A percentile compares a stretch with the other conserved stretches of the same genome.
phyloP scores from a whole-genome alignment of 2,329 filamentous ascomycete genomes.

The Penicillium sp. region DNA sequence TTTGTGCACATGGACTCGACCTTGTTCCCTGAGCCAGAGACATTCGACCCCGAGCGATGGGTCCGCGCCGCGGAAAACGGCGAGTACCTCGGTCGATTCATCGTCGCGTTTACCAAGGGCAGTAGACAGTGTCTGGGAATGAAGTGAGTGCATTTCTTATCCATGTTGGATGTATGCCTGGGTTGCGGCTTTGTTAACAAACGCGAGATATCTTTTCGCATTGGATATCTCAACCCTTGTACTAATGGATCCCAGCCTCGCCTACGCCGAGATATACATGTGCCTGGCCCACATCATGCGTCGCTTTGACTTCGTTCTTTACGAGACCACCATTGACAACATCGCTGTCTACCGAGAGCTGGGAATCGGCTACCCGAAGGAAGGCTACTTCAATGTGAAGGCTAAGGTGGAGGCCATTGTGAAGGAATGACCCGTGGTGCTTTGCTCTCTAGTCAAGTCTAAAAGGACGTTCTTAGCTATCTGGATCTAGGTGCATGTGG shows the following conservation, averaged over 20 bases:
- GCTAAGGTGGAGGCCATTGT: slow-evolving; percentile 16
- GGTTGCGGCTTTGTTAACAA: neutral
- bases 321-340: slow-evolving; percentile 18
- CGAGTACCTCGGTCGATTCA: slow-evolving; percentile 17
- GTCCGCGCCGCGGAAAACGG: slow-evolving; percentile 13
- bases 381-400: slow-evolving; percentile 14
- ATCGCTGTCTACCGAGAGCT: slow-evolving; percentile 20
- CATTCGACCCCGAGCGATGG: slow-evolving; percentile 23
- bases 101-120: slow-evolving; percentile 24
- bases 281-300: slow-evolving; percentile 21
- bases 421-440: slow-evolving; percentile 8
- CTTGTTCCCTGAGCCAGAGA: slow-evolving; percentile 19
- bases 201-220: no score
- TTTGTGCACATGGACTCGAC: slow-evolving; percentile 24
- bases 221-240: no score
- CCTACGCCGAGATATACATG: slow-evolving; percentile 24
- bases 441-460: neutral
- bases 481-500: neutral
- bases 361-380: slow-evolving; percentile 15
- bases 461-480: neutral
- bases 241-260: slow-evolving; percentile 13
- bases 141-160: slow-evolving; percentile 14
- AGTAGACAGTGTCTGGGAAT: slow-evolving; percentile 24
- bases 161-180: neutral
- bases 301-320: slow-evolving; percentile 16